Percentiles rank a stretch among this genome's conserved stretches.
phyloP scores from a whole-genome alignment of 2,329 filamentous ascomycete species.

The Mycosphaerella sp. region DNA sequence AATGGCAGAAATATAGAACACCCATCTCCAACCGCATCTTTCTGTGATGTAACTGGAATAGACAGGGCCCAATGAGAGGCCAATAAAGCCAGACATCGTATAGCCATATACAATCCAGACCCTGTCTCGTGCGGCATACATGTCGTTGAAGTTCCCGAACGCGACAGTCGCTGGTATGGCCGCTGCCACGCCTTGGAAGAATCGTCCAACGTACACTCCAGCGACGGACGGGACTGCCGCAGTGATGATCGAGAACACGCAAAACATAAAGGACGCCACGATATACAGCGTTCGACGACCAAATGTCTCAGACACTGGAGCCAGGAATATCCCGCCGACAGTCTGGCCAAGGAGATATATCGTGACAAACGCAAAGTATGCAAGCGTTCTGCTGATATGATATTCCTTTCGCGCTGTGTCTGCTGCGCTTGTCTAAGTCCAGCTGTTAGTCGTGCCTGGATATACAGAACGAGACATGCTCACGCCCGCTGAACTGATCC shows the following conservation, averaged over 20 bases:
- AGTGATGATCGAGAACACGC: conserved; percentile 34
- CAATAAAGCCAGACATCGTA: conserved; percentile 40
- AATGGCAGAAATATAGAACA: conserved; percentile 41
- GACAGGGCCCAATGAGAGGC: conserved; percentile 41
- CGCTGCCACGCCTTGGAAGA: conserved; percentile 42
- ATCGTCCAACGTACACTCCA: conserved; percentile 38
- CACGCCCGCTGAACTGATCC: conserved; percentile 20
- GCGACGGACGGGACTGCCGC: conserved; percentile 31
- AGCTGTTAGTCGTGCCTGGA: too few species aligned
- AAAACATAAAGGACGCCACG: conserved; percentile 24
- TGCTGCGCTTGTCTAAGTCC: conserved; percentile 16
- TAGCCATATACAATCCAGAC: conserved; percentile 40
- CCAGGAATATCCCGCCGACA: conserved; percentile 35
- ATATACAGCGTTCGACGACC: conserved; percentile 35
- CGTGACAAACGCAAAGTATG: conserved; percentile 19
- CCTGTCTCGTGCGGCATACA: conserved; percentile 39
- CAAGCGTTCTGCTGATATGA: conserved; percentile 15
- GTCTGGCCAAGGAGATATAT: conserved; percentile 34
- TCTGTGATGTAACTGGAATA: conserved; percentile 40
- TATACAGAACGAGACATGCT: too few species aligned
- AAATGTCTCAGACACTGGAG: conserved; percentile 37
- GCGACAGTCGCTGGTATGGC: conserved; percentile 45
- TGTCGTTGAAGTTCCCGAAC: conserved; percentile 46
- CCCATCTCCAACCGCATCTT: conserved; percentile 38
- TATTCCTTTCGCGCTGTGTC: conserved; percentile 16